A percentile compares a stretch with the other conserved stretches of the same genome.
Evolutionary conservation across 2,329 filamentous ascomycete genomes (phyloP).

Genomic region (Diaporthe sp.): DNA sequence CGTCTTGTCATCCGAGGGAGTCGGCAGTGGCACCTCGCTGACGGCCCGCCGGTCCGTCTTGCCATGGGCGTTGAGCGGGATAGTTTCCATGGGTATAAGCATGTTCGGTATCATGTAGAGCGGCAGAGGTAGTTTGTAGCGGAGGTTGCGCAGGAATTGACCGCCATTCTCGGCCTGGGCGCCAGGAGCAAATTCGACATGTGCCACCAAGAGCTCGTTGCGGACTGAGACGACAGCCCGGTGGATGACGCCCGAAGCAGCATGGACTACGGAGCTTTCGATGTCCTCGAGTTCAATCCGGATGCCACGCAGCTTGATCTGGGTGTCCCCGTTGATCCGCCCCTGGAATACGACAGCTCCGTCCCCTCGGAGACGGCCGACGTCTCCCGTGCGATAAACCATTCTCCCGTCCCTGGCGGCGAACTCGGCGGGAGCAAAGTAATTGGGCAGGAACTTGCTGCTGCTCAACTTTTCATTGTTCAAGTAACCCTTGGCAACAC

Average conservation of each 20-base stretch:
- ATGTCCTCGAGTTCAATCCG: slow-evolving; percentile 54
- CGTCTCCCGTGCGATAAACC: slow-evolving; percentile 59
- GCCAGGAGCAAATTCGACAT: slow-evolving; percentile 24
- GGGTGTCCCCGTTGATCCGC: slow-evolving; percentile 57
- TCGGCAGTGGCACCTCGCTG: slow-evolving; percentile 45
- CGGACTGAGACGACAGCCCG: slow-evolving; percentile 30
- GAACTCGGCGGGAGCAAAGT: slow-evolving; percentile 34
- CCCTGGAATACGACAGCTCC: slow-evolving; percentile 54
- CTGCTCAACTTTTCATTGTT: slow-evolving; percentile 45
- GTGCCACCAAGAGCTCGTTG: slow-evolving; percentile 26
- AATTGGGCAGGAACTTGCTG: slow-evolving; percentile 36
- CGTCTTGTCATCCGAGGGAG: slow-evolving; percentile 13
- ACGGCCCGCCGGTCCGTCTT: slow-evolving; percentile 53
- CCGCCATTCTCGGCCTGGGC: not conserved
- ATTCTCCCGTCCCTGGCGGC: slow-evolving; percentile 41
- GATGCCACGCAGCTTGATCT: slow-evolving; percentile 58
- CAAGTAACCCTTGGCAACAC: slow-evolving; percentile 57
- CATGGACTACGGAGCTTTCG: slow-evolving; percentile 19
- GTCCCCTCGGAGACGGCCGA: slow-evolving; percentile 50
- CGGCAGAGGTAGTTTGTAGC: slow-evolving; percentile 47
- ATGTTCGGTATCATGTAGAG: slow-evolving; percentile 53
- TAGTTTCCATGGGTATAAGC: slow-evolving; percentile 45
- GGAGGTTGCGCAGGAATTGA: slow-evolving; percentile 40
- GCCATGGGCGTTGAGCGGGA: slow-evolving; percentile 50
- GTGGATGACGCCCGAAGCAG: not conserved